Base-by-base conservation (phyloP, 2,329 filamentous ascomycete species). In the Hymenoscyphus fructigenus region DNA sequence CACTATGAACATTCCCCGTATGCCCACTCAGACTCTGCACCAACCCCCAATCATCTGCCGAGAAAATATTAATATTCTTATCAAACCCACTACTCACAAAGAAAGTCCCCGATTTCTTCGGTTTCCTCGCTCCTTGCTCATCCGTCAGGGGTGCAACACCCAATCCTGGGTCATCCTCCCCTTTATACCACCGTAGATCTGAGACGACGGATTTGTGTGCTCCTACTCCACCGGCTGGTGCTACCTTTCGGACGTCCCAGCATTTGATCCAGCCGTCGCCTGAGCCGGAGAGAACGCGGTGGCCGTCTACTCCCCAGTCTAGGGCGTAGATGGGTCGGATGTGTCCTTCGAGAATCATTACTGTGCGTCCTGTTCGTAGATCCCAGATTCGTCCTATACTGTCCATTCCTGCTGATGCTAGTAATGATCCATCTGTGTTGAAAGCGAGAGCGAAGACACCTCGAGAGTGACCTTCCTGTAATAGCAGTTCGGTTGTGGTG, bases 301-400 rank as follows among this genome's bases (percentile, higher is more conserved):
- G 89, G 5, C 94, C 93, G 75, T 99, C 95, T 0, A 89, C 85
- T 65, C 91, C 88, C 95, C 96, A 99, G 77, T 97, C 93, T 5
- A 98, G 81, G 0, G 89, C 93, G 73, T 96, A 93, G 62, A 99
- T 97, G 15, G 96, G 93, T 67, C 93, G 91, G 74, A 97, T 95
- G 72, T 89, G 87, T 1, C 86, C 86, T 75, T 98, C 93, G 1
- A 99, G 83, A 70, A 98, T 92, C 91, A 97, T 97, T 68, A 97
- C 91, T 0, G 94, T 97, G 65, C 95, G 86, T 14, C 95, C 95
- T 1, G 93, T 95, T 63, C 95, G 86, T 44, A 98, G 77, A 80
- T 99, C 95, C 95, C 95, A 99, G 65, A 99, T 90, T 55, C 95
- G 88, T 2, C 94, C 95, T 63, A 97, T 94, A 72, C 92, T 96